Evolutionary conservation across 495 filamentous ascomycete genomes (phyloP).

Genomic region (Corynascus novoguineensis): DNA sequence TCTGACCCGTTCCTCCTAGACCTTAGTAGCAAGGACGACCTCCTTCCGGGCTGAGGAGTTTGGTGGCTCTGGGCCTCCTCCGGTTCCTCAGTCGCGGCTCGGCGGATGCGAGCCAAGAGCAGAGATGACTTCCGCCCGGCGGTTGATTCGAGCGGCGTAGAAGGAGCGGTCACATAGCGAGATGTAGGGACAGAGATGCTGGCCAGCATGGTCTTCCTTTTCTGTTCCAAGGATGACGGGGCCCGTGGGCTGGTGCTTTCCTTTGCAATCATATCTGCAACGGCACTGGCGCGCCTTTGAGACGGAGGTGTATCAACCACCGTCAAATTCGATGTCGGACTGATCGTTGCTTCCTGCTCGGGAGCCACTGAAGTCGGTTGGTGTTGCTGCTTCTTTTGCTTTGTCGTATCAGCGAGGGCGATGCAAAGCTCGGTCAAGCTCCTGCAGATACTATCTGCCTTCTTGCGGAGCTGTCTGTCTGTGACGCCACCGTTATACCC

Average conservation of each 20-base stretch:
- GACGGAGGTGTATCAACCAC: slow-evolving; percentile 31
- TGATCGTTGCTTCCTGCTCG: slow-evolving; percentile 28
- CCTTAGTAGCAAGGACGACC: slow-evolving; percentile 40
- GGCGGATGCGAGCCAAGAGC: slow-evolving; percentile 37
- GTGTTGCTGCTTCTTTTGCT: slow-evolving; percentile 28
- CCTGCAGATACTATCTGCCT: slow-evolving; percentile 87
- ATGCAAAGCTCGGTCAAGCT: slow-evolving; percentile 90
- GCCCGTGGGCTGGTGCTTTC: slow-evolving; percentile 55
- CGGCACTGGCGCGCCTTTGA: slow-evolving; percentile 32
- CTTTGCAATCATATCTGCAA: slow-evolving; percentile 29
- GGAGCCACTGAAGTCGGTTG: slow-evolving; percentile 20
- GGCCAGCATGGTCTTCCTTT: slow-evolving; percentile 57
- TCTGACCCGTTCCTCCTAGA: slow-evolving; percentile 44
- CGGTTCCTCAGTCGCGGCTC: slow-evolving; percentile 42
- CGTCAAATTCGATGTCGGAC: slow-evolving; percentile 35
- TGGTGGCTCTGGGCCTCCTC: no score
- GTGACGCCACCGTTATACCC: slow-evolving; percentile 51
- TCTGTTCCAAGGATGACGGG: slow-evolving; percentile 66
- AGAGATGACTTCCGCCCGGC: slow-evolving; percentile 43
- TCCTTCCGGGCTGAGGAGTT: slow-evolving; percentile 32
- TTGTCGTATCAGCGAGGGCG: slow-evolving; percentile 61
- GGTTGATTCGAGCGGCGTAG: slow-evolving; percentile 25
- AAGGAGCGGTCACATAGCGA: slow-evolving; percentile 33
- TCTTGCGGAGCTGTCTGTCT: slow-evolving; percentile 78
- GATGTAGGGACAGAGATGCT: slow-evolving; percentile 37